Evolutionary conservation across 2,329 filamentous ascomycete genomes (phyloP).

Genomic region (Botrytis cinerea): DNA sequence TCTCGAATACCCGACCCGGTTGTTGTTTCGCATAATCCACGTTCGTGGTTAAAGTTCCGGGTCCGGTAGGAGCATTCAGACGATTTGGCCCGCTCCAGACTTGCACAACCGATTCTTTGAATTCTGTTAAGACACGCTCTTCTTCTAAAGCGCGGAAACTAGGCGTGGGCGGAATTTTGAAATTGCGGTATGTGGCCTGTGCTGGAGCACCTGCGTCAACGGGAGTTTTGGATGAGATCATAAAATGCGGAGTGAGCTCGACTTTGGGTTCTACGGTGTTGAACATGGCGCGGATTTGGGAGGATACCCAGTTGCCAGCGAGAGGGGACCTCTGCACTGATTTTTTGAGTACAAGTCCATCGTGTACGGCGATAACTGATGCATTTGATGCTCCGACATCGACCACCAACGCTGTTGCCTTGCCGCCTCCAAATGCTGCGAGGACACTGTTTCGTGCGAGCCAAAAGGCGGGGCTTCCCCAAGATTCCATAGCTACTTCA

Average conservation of each 20-base stretch:
- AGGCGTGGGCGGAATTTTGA: constrained; percentile 59
- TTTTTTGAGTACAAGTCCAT: constrained; percentile 91
- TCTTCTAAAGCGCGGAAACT: constrained; percentile 85
- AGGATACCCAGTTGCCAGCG: constrained; percentile 86
- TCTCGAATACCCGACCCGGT: constrained; percentile 88
- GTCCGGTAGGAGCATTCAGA: constrained; percentile 52
- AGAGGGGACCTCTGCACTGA: constrained; percentile 82
- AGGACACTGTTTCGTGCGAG: constrained; percentile 86
- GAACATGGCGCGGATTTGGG: constrained; percentile 83
- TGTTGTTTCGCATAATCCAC: constrained; percentile 73
- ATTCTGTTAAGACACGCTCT: constrained; percentile 89
- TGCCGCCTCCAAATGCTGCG: constrained; percentile 88
- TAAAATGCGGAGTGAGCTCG: constrained; percentile 79
- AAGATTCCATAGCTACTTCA: constrained; percentile 95
- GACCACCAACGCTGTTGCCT: constrained; percentile 88
- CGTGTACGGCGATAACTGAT: constrained; percentile 87
- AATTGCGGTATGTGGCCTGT: constrained; percentile 73
- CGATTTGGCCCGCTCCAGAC: constrained; percentile 82
- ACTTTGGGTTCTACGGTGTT: constrained; percentile 67
- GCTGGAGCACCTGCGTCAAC: constrained; percentile 84
- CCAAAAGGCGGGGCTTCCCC: constrained; percentile 94
- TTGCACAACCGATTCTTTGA: constrained; percentile 97
- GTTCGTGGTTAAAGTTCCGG: constrained; percentile 56
- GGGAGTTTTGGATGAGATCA: constrained; percentile 81
- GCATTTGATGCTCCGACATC: constrained; percentile 89